Evolutionary conservation across 2,329 filamentous ascomycete genomes (phyloP).

Genomic region (Lecanicillium sp.): DNA sequence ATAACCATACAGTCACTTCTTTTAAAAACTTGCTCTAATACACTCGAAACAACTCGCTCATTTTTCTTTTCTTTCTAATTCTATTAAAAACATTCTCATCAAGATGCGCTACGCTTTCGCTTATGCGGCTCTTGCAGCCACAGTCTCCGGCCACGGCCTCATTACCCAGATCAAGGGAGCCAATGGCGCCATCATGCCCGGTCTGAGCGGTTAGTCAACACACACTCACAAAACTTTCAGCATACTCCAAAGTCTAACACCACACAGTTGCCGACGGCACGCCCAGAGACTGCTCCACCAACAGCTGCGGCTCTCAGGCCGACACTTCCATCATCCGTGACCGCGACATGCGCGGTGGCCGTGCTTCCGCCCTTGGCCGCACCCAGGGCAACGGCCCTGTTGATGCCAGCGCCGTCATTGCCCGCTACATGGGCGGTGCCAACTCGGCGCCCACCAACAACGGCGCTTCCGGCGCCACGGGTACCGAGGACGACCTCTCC

Average conservation of each 20-base stretch:
- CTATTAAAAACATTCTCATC: not conserved
- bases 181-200: slow-evolving; percentile 56
- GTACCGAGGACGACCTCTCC: slow-evolving; percentile 37
- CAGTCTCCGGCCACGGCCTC: slow-evolving; percentile 50
- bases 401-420: slow-evolving; percentile 47
- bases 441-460: slow-evolving; percentile 27
- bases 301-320: slow-evolving; percentile 56
- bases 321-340: slow-evolving; percentile 64
- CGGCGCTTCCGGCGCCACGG: slow-evolving; percentile 27
- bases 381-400: slow-evolving; percentile 53
- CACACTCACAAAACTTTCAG: slow-evolving; percentile 2
- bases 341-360: slow-evolving; percentile 45
- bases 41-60: not conserved
- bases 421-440: slow-evolving; percentile 50
- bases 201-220: slow-evolving; percentile 30
- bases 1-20: too few species aligned
- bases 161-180: slow-evolving; percentile 48
- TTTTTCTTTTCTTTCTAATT: slow-evolving; percentile 3
- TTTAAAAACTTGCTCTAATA: too few species aligned
- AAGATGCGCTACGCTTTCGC: slow-evolving; percentile 23
- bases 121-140: slow-evolving; percentile 30
- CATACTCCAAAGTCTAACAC: not conserved
- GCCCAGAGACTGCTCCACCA: slow-evolving; percentile 57
- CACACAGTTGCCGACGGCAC: slow-evolving; percentile 52
- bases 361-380: slow-evolving; percentile 53